phyloP scores from a whole-genome alignment of 768 basidiomycete species.

The Punctularia strigosozonata region DNA sequence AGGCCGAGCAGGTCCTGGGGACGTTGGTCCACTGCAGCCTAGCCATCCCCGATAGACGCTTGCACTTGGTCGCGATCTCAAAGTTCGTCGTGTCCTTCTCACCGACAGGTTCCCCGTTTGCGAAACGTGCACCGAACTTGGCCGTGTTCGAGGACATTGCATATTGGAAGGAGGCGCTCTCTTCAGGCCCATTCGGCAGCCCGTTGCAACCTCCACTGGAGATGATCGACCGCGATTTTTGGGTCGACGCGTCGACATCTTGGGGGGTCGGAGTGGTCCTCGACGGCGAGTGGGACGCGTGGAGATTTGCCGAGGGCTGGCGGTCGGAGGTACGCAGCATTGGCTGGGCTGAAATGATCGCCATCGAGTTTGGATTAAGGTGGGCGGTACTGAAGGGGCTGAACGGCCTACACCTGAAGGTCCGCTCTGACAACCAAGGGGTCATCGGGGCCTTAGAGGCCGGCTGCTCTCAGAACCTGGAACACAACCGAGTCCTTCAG shows the following conservation, averaged over 20 bases:
- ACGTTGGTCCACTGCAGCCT: constrained; percentile 20
- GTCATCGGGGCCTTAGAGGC: constrained; percentile 18
- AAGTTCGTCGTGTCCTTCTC: constrained; percentile 12
- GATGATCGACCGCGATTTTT: constrained; percentile 19
- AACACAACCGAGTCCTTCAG: constrained; percentile 19
- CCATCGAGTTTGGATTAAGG: constrained; percentile 21
- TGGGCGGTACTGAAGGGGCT: constrained; percentile 5
- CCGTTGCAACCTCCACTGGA: no score
- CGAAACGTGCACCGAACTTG: constrained; percentile 5
- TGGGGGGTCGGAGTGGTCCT: constrained; percentile 24
- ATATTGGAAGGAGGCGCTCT: constrained; percentile 13
- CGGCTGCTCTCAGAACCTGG: constrained; percentile 15
- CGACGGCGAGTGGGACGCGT: constrained; percentile 16
- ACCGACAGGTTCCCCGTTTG: constrained; percentile 7
- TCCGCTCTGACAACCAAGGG: constrained; percentile 24
- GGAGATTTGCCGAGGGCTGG: constrained; percentile 18
- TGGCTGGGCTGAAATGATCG: constrained; percentile 28
- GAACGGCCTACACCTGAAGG: constrained; percentile 4
- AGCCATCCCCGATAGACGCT: constrained; percentile 15
- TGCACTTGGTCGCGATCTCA: constrained; percentile 13
- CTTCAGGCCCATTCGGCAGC: no score
- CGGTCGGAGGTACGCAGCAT: constrained; percentile 17
- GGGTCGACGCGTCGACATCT: constrained; percentile 23
- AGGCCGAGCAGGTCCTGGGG: constrained; percentile 17
- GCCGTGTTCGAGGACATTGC: constrained; percentile 12